These are phyloP conservation scores for Backusella sp. DNA, from an alignment of 192 early-diverging fungal species.

Conservation along the genomic window DNA sequence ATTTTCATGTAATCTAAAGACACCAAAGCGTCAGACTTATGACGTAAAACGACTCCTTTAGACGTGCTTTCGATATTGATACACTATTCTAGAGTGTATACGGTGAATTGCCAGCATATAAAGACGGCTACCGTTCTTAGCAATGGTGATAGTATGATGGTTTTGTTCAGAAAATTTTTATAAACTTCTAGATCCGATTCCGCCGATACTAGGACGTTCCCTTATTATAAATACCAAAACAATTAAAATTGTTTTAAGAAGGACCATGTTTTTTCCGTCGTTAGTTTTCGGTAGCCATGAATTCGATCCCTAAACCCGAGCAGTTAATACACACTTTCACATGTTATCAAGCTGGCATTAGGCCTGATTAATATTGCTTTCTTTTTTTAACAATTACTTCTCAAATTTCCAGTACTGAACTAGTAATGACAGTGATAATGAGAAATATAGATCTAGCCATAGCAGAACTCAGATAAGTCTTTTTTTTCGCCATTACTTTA, in stretches of 20 bases:
- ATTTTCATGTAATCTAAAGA: no score
- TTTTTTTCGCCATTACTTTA: background rate
- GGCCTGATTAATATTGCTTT: no score
- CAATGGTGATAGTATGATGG: background rate
- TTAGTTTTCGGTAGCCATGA: background rate
- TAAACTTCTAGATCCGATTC: background rate
- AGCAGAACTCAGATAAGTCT: background rate
- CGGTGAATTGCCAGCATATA: background rate
- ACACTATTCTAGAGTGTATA: background rate
- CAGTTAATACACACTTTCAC: no score
- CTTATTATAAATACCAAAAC: background rate
- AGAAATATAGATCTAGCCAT: no score
- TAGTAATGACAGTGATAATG: no score
- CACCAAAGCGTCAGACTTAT: background rate
- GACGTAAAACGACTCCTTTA: background rate
- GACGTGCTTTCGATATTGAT: background rate
- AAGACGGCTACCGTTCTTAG: background rate
- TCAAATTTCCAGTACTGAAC: no score
- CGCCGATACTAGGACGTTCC: background rate
- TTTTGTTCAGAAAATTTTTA: background rate
- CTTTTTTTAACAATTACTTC: no score
- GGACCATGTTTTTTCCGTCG: background rate
- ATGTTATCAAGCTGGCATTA: no score
- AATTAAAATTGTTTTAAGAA: background rate
- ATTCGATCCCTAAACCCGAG: no score